A percentile compares a stretch with the other conserved stretches of the same genome.
Conservation (phyloP, 495 filamentous ascomycete species). For the Aspergillus homomorphus region DNA sequence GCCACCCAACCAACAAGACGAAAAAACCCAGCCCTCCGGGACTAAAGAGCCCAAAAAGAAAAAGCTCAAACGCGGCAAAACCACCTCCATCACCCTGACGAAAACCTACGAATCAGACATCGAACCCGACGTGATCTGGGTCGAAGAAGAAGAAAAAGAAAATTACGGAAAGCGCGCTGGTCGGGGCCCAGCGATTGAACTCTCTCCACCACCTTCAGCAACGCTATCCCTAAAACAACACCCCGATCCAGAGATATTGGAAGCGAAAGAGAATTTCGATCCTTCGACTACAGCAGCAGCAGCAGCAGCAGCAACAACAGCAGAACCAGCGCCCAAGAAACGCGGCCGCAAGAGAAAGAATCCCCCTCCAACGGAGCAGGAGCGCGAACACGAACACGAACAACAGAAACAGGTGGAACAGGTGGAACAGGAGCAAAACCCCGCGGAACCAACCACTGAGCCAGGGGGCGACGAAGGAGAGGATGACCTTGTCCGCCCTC, state of each 20-base stretch:
- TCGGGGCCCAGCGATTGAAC: neutral
- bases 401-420: neutral
- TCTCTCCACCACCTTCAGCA: neutral
- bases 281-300: neutral
- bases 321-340: slow-evolving; percentile 34
- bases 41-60: slow-evolving; percentile 36
- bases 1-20: slow-evolving; percentile 2
- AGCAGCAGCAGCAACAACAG: slow-evolving; percentile 6
- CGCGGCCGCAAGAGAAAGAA: slow-evolving; percentile 48
- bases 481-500: neutral
- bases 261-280: neutral
- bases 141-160: slow-evolving; percentile 40
- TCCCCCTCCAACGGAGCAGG: slow-evolving; percentile 8
- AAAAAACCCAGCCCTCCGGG: neutral
- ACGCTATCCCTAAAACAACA: neutral
- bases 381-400: slow-evolving; percentile 16
- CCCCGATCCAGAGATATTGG: neutral
- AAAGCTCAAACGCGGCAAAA: slow-evolving; percentile 39
- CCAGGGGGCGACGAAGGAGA: neutral
- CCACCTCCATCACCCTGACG: slow-evolving; percentile 28
- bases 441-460: slow-evolving; percentile 1
- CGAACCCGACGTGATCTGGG: slow-evolving; percentile 39
- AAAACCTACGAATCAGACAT: slow-evolving; percentile 29
- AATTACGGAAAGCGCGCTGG: neutral
- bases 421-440: neutral